phyloP scores from a whole-genome alignment of 345 rosid species.

The Hibiscus trionum region DNA sequence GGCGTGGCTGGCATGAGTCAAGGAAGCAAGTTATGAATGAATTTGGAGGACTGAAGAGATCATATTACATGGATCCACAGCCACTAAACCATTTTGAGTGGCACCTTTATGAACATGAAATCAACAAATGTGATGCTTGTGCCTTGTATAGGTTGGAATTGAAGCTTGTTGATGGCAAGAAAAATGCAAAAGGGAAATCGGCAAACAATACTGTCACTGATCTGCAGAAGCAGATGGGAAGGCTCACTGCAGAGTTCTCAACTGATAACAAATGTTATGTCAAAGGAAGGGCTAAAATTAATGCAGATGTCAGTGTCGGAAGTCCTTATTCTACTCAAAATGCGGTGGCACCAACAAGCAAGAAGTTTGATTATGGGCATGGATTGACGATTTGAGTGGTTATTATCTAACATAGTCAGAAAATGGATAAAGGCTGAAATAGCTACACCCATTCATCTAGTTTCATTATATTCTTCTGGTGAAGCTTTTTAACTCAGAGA shows the following conservation, averaged over 20 bases:
- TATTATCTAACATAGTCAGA: constrained; percentile 42
- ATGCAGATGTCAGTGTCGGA: constrained; percentile 32
- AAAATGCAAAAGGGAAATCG: constrained; percentile 64
- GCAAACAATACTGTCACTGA: constrained; percentile 77
- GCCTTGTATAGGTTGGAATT: constrained; percentile 91
- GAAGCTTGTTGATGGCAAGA: constrained; percentile 91
- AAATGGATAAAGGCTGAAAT: background rate
- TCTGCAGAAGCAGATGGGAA: constrained; percentile 97
- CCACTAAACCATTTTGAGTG: constrained; percentile 84
- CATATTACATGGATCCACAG: constrained; percentile 99
- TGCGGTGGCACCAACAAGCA: constrained; percentile 36
- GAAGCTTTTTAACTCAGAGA: constrained; percentile 8
- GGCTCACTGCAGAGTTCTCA: constrained; percentile 88
- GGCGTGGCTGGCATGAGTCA: constrained; percentile 99
- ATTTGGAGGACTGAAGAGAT: constrained; percentile 88
- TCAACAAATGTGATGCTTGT: constrained; percentile 85
- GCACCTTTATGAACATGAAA: constrained; percentile 99
- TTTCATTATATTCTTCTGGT: constrained; percentile 2
- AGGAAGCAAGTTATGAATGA: constrained; percentile 97
- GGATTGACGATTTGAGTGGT: constrained; percentile 44
- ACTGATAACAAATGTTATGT: constrained; percentile 63
- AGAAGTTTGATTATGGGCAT: constrained; percentile 43
- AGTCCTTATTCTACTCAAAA: constrained; percentile 37
- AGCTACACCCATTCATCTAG: background rate
- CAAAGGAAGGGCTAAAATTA: constrained; percentile 61